Evolutionary conservation across 805 yeast genomes (phyloP).

Genomic region (Ogataea parapolymorpha): DNA sequence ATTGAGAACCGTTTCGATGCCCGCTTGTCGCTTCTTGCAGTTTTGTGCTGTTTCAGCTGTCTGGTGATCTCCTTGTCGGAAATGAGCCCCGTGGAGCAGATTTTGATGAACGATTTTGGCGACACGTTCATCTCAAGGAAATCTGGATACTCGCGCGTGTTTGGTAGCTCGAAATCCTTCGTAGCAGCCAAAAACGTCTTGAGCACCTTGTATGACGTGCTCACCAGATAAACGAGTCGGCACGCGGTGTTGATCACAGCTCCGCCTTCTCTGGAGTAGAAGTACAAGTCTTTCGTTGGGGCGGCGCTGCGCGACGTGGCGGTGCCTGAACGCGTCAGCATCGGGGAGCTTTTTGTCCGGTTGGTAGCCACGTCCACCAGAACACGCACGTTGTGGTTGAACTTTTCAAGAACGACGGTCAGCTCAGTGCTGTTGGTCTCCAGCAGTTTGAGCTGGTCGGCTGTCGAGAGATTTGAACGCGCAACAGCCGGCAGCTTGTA

Average conservation of each 20-base stretch:
- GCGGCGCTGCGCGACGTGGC: neutral
- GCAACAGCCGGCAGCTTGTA: conserved; percentile 29
- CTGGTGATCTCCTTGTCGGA: conserved; percentile 34
- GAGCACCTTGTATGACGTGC: conserved; percentile 49
- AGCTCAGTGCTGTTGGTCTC: conserved; percentile 42
- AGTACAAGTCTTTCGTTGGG: conserved; percentile 33
- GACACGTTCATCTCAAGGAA: conserved; percentile 54
- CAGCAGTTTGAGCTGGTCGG: conserved; percentile 46
- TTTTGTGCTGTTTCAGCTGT: conserved; percentile 27
- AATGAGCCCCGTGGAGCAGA: conserved; percentile 60
- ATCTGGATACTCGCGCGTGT: conserved; percentile 64
- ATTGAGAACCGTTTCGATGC: conserved; percentile 45
- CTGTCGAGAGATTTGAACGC: conserved; percentile 29
- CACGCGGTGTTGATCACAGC: conserved; percentile 31
- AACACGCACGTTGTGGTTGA: conserved; percentile 61
- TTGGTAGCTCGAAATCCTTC: conserved; percentile 64
- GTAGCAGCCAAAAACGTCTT: conserved; percentile 50
- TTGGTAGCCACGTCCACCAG: conserved; percentile 41
- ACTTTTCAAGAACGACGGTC: conserved; percentile 56
- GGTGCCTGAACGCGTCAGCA: conserved; percentile 12
- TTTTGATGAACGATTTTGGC: conserved; percentile 56
- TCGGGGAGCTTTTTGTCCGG: conserved; percentile 7
- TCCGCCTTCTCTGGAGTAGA: conserved; percentile 66
- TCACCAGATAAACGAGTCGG: conserved; percentile 52
- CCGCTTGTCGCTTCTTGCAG: conserved; percentile 18